Percentiles rank a stretch among this genome's conserved stretches.
These are phyloP conservation scores for Fusarium caatingaense DNA, from an alignment of 2,329 filamentous ascomycete species.

Conservation along the genomic window DNA sequence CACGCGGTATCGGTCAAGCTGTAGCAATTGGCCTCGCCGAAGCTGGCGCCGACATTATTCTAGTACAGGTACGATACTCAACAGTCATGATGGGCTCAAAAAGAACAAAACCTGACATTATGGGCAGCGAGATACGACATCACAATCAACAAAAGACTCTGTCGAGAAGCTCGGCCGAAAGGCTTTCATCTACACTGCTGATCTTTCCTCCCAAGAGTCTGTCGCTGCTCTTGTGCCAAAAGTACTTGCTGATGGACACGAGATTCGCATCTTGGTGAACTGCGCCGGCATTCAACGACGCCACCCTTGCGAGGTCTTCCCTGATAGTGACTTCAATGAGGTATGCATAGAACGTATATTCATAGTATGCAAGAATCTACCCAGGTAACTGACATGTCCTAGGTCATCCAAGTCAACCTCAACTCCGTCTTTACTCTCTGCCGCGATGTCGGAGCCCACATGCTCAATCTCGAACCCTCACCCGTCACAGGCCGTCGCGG, in stretches of 20 bases:
- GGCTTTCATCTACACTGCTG: slow-evolving; percentile 74
- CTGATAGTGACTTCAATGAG: slow-evolving; percentile 80
- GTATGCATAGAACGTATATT: slow-evolving; percentile 48
- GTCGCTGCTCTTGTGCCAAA: slow-evolving; percentile 70
- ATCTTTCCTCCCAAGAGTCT: slow-evolving; percentile 71
- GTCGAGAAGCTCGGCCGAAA: slow-evolving; percentile 75
- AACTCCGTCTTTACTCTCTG: slow-evolving; percentile 82
- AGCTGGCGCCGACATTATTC: slow-evolving; percentile 67
- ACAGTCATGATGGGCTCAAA: slow-evolving; percentile 12
- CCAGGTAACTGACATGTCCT: slow-evolving; percentile 11
- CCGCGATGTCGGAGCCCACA: slow-evolving; percentile 82
- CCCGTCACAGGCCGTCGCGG: slow-evolving; percentile 67
- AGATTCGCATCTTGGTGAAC: slow-evolving; percentile 84
- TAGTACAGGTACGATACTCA: slow-evolving; percentile 59
- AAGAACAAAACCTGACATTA: slow-evolving; percentile 7
- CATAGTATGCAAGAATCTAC: not conserved
- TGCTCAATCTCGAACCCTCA: slow-evolving; percentile 69
- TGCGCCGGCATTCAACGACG: slow-evolving; percentile 88
- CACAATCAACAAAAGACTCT: slow-evolving; percentile 66
- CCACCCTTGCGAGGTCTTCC: slow-evolving; percentile 80
- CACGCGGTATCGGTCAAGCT: slow-evolving; percentile 68
- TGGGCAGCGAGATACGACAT: slow-evolving; percentile 55
- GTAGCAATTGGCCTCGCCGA: slow-evolving; percentile 69
- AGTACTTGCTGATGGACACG: slow-evolving; percentile 70
- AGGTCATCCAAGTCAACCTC: slow-evolving; percentile 89